A percentile compares a stretch with the other conserved stretches of the same genome.
Conservation (phyloP, 352 stramenopile species). For the Globisporangium emineosum region DNA sequence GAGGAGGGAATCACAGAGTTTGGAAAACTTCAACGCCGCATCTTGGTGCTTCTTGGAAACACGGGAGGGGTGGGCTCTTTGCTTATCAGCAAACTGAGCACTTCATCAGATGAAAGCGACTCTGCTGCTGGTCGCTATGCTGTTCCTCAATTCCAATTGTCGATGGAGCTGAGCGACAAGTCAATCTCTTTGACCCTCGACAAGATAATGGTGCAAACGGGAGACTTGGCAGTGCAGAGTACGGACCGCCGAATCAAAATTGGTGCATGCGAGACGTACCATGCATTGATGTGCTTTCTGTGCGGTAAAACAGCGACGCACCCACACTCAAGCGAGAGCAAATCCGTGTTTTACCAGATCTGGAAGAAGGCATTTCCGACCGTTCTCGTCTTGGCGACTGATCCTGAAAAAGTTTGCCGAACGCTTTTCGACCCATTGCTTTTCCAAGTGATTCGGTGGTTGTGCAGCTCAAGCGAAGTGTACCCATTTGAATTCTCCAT, state of each 20-base stretch:
- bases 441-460: constrained; percentile 72
- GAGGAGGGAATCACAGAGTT: constrained; percentile 27
- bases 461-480: constrained; percentile 46
- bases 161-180: constrained; percentile 45
- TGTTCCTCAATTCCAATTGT: constrained; percentile 28
- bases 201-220: constrained; percentile 48
- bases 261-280: constrained; percentile 61
- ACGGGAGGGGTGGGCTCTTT: constrained; percentile 41
- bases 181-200: constrained; percentile 41
- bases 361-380: constrained; percentile 53
- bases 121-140: constrained; percentile 5
- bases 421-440: constrained; percentile 70
- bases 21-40: constrained; percentile 48
- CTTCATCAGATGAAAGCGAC: constrained; percentile 12
- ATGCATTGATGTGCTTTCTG: constrained; percentile 65
- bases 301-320: constrained; percentile 69
- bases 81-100: constrained; percentile 36
- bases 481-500: constrained; percentile 69
- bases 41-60: constrained; percentile 60
- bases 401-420: constrained; percentile 68
- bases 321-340: constrained; percentile 51
- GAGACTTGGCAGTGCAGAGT: constrained; percentile 39
- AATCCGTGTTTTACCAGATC: constrained; percentile 58
- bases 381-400: constrained; percentile 54
- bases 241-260: constrained; percentile 63